Base-by-base conservation (phyloP, 2,329 filamentous ascomycete species). In the Ceratocystis harringtonii region DNA sequence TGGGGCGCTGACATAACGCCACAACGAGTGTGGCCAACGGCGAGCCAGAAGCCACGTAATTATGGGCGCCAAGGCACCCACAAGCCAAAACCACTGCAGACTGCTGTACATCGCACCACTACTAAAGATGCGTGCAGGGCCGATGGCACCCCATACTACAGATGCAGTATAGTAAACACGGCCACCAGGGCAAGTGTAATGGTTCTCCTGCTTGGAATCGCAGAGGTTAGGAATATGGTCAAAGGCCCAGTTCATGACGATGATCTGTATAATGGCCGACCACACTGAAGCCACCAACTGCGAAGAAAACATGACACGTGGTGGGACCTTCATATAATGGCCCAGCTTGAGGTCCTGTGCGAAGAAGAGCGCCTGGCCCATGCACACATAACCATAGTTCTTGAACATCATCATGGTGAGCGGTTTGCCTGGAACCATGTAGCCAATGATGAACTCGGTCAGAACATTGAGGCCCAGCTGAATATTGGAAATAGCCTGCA, bases 331-430 rank as follows among this genome's bases (percentile, higher is more conserved):
- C 82, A 87, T 87, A 75, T 88, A 88, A 72, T 88, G 85, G 22
- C 82, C 85, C 1, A 86, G 78, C 72, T 87, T 87, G 70, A 87
- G 78, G 69, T 87, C 85, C 72, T 85, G 82, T 4, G 79, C 77
- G 72, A 87, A 87, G 72, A 81, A 84, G 62, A 87, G 76, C 0
- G 82, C 85, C 72, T 87, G 83, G 17, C 78, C 78, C 83, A 87
- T 86, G 74, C 79, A 83, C 65, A 88, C 81, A 72, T 87, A 88
- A 62, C 85, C 84, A 70, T 86, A 89, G 68, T 85, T 87, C 74
- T 89, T 89, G 77, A 89, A 89, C 76, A 89, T 80, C 86, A 90
- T 90, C 80, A 89, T 85, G 61, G 85, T 85, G 68, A 89, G 78
- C 1, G 87, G 86, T 2, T 80, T 80, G 30, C 87, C 87, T 0